Base-by-base conservation (phyloP, 2,329 filamentous ascomycete genomes). In the Orbilia oligospora region DNA sequence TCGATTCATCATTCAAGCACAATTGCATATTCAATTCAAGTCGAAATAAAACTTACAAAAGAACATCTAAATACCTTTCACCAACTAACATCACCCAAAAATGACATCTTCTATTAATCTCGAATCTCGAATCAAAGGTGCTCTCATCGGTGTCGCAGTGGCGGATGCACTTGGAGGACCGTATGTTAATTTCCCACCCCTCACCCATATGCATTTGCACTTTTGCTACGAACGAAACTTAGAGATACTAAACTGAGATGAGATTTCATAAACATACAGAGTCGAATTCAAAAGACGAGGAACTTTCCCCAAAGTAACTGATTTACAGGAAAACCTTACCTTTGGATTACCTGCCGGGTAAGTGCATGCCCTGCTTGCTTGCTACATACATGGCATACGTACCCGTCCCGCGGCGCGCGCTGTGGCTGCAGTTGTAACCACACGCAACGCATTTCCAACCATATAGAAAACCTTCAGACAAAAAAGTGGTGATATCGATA, bases 161-260 rank as follows among this genome's bases (percentile, higher is more conserved):
- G 83, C 81, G 48, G 85, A 86, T 78, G 86, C 86, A 9, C 83
- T 87, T 1, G 85, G 85, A 14, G 85, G 82, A 0, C 85, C 85
- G 1, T 78, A 78, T 2, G 75, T 65, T 18, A n/a, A n/a, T 24
- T 30, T 30, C 3, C 27, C 56, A n/a, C n/a, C 44, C 18, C 44
- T 46, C 44, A 9, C 38, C n/a, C n/a, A n/a, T n/a, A n/a, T 12
- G 38, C 16, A 51, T 46, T 33, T 33, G 46, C 46, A 22, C 44
- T 41, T 67, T 41, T 24, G 24, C 10, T 16, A 24, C 46, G 14
- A 8, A 30, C 20, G 30, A 41, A n/a, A 20, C 16, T 33, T 24
- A 24, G 49, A 18, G 41, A 33, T 30, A 53, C 14, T 36, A 46
- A 22, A 44, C 56, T 69, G 12, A 76, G 16, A 16, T 9, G 48